Evolutionary conservation across 345 rosid species (phyloP).

Genomic region (Euclidium syriacum): DNA sequence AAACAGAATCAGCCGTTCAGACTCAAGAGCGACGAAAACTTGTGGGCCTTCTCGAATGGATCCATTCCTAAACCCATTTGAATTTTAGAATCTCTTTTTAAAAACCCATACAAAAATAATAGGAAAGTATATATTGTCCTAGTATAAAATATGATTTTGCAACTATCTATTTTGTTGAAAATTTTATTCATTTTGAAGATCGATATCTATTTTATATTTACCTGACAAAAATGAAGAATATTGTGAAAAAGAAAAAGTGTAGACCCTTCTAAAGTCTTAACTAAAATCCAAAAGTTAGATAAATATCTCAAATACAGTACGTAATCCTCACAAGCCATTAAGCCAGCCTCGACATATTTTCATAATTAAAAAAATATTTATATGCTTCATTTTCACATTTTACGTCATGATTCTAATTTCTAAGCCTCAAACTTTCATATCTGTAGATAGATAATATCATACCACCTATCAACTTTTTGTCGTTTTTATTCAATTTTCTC

Average conservation of each 20-base stretch:
- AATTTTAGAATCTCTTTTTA: neutral
- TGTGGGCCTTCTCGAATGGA: neutral
- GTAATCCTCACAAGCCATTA: neutral
- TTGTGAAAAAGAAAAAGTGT: neutral
- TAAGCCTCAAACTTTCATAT: slow-evolving; percentile 22
- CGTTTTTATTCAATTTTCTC: neutral
- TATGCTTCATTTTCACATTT: neutral
- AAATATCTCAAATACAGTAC: no score
- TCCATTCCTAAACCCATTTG: neutral
- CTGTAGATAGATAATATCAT: slow-evolving; percentile 4
- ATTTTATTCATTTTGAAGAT: no score
- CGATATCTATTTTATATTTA: no score
- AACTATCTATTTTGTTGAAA: no score
- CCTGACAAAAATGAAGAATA: no score
- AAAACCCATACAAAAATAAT: neutral
- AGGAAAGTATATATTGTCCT: neutral
- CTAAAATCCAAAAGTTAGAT: no score
- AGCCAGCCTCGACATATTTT: neutral
- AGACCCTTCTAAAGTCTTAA: neutral
- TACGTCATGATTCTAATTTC: neutral
- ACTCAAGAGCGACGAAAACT: neutral
- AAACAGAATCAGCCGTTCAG: slow-evolving; percentile 3
- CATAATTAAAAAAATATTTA: neutral
- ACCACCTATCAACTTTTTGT: slow-evolving; percentile 6
- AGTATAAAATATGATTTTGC: no score